A percentile compares a stretch with the other conserved stretches of the same genome.
These are phyloP conservation scores for Calonectria ilicicola DNA, from an alignment of 2,329 filamentous ascomycete genomes.

Conservation along the genomic window DNA sequence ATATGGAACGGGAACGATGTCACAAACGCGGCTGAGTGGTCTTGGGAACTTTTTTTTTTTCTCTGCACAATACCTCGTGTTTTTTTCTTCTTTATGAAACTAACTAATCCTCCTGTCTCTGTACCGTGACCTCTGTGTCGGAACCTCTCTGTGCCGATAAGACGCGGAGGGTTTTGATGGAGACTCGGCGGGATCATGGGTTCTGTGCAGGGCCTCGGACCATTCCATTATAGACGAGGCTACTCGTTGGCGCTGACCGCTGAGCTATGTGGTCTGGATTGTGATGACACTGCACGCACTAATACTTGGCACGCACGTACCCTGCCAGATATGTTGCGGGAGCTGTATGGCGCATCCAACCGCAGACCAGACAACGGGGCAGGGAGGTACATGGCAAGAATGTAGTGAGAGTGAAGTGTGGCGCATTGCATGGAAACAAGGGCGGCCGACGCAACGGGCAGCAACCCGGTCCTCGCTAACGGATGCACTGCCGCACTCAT, in stretches of 20 bases:
- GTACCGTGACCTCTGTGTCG: background rate
- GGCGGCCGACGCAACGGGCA: conserved; percentile 35
- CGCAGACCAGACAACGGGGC: background rate
- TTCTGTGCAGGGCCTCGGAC: background rate
- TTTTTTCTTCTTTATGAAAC: background rate
- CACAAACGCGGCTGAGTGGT: background rate
- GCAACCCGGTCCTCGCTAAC: background rate
- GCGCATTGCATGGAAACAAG: background rate
- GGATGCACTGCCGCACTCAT: conserved; percentile 21
- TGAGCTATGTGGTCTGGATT: conserved; percentile 7
- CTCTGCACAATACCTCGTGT: no score
- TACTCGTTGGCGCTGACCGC: conserved; percentile 1
- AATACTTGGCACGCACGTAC: background rate
- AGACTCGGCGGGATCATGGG: background rate
- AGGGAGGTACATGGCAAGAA: background rate
- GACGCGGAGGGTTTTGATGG: conserved; percentile 1
- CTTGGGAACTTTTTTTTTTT: background rate
- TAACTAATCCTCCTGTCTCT: background rate
- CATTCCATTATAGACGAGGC: conserved; percentile 2
- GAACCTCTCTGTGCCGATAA: background rate
- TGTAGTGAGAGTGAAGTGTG: background rate
- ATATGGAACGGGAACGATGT: background rate
- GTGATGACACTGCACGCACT: background rate
- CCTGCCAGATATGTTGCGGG: background rate
- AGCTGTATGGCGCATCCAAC: conserved; percentile 1